Base-by-base conservation (phyloP, 345 rosid genomes). In the Camelina hispida region DNA sequence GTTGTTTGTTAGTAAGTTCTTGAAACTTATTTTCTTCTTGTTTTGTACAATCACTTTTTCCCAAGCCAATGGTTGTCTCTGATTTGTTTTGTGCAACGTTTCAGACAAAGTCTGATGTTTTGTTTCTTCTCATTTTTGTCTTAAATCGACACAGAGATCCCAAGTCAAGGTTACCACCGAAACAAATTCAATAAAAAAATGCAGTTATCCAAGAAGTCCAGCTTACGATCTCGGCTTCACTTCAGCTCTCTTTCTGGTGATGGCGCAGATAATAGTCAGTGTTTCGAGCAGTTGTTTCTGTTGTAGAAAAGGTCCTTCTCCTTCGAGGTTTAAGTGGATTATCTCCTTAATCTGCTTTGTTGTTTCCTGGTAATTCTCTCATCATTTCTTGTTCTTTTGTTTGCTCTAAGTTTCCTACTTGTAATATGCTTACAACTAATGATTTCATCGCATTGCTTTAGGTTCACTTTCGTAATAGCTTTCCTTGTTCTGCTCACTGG, bases 381-480 rank as follows among this genome's bases (percentile, higher is more conserved):
- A 54, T 53, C 9, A 22, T 1, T 59, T 25, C 7, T 20, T 30
- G 4, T 15, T 14, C 58, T 18, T 6, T 12, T 6, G 9, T 11
- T 6, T 51, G 4, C 20, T 16, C 2, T 28, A 6, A 23, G 23
- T 61, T 42, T 38, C 28, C 3, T 59, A 25, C 42, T 62, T 47
- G 22, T 11, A 59, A 0, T 59, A 38, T 25, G 67, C 44, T 48
- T 20, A 10, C 43, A 32, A 25, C 23, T 57, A 20, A 47, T 38
- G 16, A 42, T n/a, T 14, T 68, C 8, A 6, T 32, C 13, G 12
- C 11, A 37, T 4, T 72, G 38, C 16, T 11, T 2, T 82, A 95
- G 98, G 97, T 87, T 89, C 87, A 89, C 97, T 15, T 95, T 90
- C 73, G 83, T 87, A 2, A 66, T 88, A 76, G 96, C 87, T 15